Conservation (phyloP, 2,329 filamentous ascomycete species). For the Colletotrichum sp. region DNA sequence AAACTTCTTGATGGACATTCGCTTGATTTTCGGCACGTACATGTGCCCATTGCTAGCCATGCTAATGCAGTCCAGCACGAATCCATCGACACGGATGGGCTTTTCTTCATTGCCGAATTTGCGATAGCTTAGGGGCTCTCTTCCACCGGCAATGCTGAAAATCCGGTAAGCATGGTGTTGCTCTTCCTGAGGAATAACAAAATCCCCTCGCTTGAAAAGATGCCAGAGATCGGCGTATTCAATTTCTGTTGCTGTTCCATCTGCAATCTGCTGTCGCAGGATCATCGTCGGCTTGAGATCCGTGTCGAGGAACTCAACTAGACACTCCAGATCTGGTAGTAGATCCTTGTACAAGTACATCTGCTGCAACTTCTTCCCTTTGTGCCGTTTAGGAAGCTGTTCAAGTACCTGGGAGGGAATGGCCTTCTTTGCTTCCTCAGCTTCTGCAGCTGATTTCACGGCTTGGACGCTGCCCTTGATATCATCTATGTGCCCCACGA, state of each 20-base stretch:
- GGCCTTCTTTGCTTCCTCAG: neutral
- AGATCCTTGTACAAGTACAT: neutral
- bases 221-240: constrained; percentile 22
- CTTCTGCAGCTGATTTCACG: neutral
- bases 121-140: neutral
- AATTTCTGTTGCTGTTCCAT: constrained; percentile 11
- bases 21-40: constrained; percentile 10
- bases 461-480: neutral
- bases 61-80: constrained; percentile 16
- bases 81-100: neutral
- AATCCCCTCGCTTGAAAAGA: constrained; percentile 9
- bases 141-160: neutral
- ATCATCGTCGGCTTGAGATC: constrained; percentile 13
- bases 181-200: neutral
- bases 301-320: constrained; percentile 19
- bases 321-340: neutral
- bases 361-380: neutral
- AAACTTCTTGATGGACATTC: constrained; percentile 10
- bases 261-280: neutral
- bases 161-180: neutral
- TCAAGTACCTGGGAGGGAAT: neutral
- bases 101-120: neutral
- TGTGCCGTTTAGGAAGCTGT: neutral
- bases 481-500: neutral
- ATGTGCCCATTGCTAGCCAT: neutral